Percentiles rank a stretch among this genome's conserved stretches.
phyloP scores from a whole-genome alignment of 148 eudicot species.

The Silene latifolia region DNA sequence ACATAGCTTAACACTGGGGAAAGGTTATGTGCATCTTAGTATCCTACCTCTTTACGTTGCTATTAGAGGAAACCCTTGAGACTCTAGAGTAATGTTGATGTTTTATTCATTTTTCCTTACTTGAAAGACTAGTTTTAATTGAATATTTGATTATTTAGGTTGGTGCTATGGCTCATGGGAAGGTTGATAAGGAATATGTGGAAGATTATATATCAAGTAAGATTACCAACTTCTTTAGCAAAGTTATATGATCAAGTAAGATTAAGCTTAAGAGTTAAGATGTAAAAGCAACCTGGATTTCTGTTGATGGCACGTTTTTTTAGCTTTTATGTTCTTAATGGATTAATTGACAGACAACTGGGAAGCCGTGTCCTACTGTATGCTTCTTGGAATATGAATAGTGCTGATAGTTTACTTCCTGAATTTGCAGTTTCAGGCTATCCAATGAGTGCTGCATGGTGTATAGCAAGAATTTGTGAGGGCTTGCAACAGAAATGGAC shows the following conservation, averaged over 20 bases:
- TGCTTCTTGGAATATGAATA: not conserved
- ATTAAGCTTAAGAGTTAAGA: not conserved
- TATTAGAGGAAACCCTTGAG: not conserved
- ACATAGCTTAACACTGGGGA: not conserved
- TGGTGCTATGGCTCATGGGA: constrained; percentile 99
- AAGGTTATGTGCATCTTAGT: not conserved
- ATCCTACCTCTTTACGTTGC: not conserved
- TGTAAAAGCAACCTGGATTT: not conserved
- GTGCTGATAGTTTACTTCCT: constrained; percentile 12
- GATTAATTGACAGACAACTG: not conserved
- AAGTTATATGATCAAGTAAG: not conserved
- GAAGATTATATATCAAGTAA: constrained; percentile 85
- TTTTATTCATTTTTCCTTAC: not conserved
- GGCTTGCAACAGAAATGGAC: constrained; percentile 62
- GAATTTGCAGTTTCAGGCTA: constrained; percentile 63
- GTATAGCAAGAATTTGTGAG: constrained; percentile 55
- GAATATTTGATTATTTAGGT: constrained; percentile 44
- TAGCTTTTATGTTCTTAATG: too few species aligned
- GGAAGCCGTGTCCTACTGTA: not conserved
- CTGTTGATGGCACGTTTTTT: too few species aligned
- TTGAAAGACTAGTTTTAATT: not conserved
- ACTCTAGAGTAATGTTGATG: not conserved
- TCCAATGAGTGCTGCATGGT: constrained; percentile 84
- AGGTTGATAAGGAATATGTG: constrained; percentile 57
- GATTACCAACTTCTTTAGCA: constrained; percentile 5